Percentiles rank a stretch among this genome's conserved stretches.
phyloP scores from a whole-genome alignment of 805 yeast species.

The Nakazawaea anatomiae region DNA sequence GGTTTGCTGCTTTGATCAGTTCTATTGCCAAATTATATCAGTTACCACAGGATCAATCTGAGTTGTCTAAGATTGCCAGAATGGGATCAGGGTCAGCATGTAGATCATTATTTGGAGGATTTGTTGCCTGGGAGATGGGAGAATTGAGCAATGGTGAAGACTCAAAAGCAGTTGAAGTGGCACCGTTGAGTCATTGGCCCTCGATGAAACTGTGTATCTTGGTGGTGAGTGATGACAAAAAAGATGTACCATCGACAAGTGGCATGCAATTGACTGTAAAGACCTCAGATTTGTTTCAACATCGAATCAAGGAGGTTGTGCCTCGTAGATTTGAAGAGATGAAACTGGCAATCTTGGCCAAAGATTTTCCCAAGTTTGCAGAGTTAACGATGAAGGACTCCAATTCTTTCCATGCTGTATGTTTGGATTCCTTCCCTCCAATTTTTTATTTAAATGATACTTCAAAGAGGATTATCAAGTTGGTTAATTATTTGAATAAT shows the following conservation, averaged over 20 bases:
- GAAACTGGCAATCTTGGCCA: conserved; percentile 68
- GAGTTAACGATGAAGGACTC: conserved; percentile 94
- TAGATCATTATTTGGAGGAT: conserved; percentile 94
- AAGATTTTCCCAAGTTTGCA: conserved; percentile 77
- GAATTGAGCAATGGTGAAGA: conserved; percentile 68
- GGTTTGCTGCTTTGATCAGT: conserved; percentile 90
- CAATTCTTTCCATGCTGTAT: conserved; percentile 96
- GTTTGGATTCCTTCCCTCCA: conserved; percentile 93
- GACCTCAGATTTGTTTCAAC: conserved; percentile 79
- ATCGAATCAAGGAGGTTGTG: conserved; percentile 76
- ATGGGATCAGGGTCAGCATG: conserved; percentile 99
- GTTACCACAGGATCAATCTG: conserved; percentile 80
- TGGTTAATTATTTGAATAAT: conserved; percentile 73
- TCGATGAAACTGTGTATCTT: conserved; percentile 85
- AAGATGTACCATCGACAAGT: conserved; percentile 89
- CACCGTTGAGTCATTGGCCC: conserved; percentile 86
- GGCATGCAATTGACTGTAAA: conserved; percentile 96
- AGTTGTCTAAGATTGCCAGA: conserved; percentile 89
- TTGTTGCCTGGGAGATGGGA: conserved; percentile 99
- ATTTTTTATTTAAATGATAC: conserved; percentile 91
- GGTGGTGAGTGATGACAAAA: conserved; percentile 89
- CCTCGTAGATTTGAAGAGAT: conserved; percentile 80
- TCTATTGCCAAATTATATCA: conserved; percentile 83
- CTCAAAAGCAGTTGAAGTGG: conserved; percentile 90
- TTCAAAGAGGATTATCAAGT: conserved; percentile 73